Evolutionary conservation across 73 alveolate genomes (phyloP), one percentile per base, ranked within the genome.

Genomic region (Symbiodinium natans): DNA sequence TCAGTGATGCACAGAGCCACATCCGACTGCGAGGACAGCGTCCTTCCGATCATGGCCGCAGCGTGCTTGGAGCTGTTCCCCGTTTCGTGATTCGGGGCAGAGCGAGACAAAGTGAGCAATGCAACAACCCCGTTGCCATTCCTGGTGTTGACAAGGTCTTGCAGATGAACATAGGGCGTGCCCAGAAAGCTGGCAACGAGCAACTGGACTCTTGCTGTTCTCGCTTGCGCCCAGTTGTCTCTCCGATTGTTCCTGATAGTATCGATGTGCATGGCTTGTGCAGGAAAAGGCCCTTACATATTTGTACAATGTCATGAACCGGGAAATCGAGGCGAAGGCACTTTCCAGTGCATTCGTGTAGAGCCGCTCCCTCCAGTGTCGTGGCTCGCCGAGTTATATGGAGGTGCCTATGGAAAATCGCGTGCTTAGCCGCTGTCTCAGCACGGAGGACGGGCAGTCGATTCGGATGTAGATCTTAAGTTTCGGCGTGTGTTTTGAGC

Each of bases 101-200:
- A 29, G 71, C 7, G 25, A 52, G 71, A 52, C 27, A 52, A 29
- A 52, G 71, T n/a, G n/a, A n/a, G n/a, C n/a, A n/a, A n/a, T n/a
- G n/a, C n/a, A n/a, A n/a, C n/a, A n/a, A n/a, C n/a, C n/a, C n/a
- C n/a, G n/a, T n/a, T n/a, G n/a, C n/a, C n/a, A n/a, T n/a, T n/a
- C n/a, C n/a, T n/a, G n/a, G n/a, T n/a, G n/a, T n/a, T n/a, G n/a
- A n/a, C n/a, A 27, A 89, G 95, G 95, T 89, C 75, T 74, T 89
- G 33, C 95, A 89, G 48, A 89, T 89, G 95, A 89, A 89, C 86
- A 89, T 89, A 43, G 95, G 86, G 34, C 86, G 95, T 1, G 95
- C 95, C 0, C 95, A 68, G 36, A 89, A 89, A 41, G 86, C 95
- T 21, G 48, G 43, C 33, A 89, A 89, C 36, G 40, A 89, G 74